Evolutionary conservation across 148 eudicot genomes (phyloP).

Genomic region (Fagopyrum homotropicum): DNA sequence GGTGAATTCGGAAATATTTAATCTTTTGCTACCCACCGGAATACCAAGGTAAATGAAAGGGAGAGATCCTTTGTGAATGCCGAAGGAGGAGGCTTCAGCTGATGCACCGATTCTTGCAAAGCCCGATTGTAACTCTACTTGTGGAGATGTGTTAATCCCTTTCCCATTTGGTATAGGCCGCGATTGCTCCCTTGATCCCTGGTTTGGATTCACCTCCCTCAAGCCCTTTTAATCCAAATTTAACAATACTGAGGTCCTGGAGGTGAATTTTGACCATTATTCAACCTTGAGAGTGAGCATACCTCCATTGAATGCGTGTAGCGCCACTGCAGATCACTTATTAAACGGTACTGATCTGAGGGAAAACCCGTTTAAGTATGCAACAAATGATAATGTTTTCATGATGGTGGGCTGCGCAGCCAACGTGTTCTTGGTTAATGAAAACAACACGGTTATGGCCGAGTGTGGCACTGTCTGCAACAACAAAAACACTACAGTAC

Average conservation of each 20-base stretch:
- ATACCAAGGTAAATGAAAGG: no score
- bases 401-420: not conserved
- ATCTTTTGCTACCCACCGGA: no score
- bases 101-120: not conserved
- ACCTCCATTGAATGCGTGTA: not conserved
- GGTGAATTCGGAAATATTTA: no score
- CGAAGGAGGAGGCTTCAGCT: no score
- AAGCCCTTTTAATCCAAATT: not conserved
- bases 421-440: not conserved
- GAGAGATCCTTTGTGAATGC: no score
- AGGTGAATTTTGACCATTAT: not conserved
- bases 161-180: not conserved
- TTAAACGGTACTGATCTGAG: not conserved
- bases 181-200: not conserved
- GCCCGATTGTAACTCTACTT: not conserved
- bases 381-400: not conserved
- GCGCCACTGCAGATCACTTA: not conserved
- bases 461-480: not conserved
- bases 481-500: not conserved
- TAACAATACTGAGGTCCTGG: not conserved
- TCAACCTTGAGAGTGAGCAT: not conserved
- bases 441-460: not conserved
- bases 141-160: conserved; percentile 3
- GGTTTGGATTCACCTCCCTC: not conserved
- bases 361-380: not conserved